Base-by-base conservation (phyloP, 2,329 filamentous ascomycete genomes). In the Aspergillus felis region DNA sequence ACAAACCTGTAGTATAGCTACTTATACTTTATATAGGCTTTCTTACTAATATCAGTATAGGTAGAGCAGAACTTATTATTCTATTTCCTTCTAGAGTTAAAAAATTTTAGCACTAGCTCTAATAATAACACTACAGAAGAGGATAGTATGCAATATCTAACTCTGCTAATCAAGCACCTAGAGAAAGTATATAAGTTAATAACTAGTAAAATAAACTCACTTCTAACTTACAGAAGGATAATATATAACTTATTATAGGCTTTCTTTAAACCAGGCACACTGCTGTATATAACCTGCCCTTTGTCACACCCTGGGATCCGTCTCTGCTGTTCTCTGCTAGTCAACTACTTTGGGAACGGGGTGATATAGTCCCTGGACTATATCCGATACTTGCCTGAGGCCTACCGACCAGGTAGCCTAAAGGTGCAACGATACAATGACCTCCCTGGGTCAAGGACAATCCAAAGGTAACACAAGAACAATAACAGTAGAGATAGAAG, bases 241-340 rank as follows among this genome's bases (percentile, higher is more conserved):
- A 68, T 63, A 38, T 73, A 70, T 55, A 59, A 74, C 57, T 60
- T 73, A 17, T 59, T 74, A 1, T 71, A 57, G 63, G 59, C 63
- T 14, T 57, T 73, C 20, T 73, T 73, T 51, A 72, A 73, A 55
- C 64, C 63, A 46, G 68, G 69, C 48, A 57, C 57, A 10, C 35
- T 62, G 25, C 57, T 66, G 6, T 68, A 64, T 57, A 67, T 62
- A 42, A 61, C 53, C 47, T 58, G 56, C 44, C 27, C 32, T n/a
- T n/a, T n/a, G n/a, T n/a, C n/a, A n/a, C n/a, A n/a, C n/a, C n/a
- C n/a, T n/a, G n/a, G n/a, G n/a, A n/a, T n/a, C n/a, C n/a, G n/a
- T n/a, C n/a, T n/a, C n/a, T n/a, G n/a, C n/a, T n/a, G n/a, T n/a
- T n/a, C n/a, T n/a, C n/a, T n/a, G n/a, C n/a, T n/a, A n/a, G n/a